Base-by-base conservation (phyloP, 2,329 filamentous ascomycete species). In the Fusarium sp. region DNA sequence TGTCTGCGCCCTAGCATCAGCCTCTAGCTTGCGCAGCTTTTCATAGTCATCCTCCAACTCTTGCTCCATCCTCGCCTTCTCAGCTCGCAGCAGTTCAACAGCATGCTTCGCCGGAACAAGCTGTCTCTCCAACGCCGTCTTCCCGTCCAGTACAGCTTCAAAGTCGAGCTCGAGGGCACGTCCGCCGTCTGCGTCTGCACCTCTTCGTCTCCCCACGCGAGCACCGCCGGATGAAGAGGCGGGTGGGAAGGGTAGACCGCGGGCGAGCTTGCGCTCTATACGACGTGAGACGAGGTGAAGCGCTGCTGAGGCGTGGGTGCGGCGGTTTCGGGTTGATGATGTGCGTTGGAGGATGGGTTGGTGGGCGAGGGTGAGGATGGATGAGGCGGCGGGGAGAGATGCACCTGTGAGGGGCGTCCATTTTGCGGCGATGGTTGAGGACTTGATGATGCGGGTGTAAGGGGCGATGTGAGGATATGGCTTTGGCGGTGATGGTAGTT, bases 201-300 rank as follows among this genome's bases (percentile, higher is more conserved):
- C 60, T 27, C 35, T 59, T 51, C 68, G 58, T 40, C 71, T 57
- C 4, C 58, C 67, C 49, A 22, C 62, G 29, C 65, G 71, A 56
- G 66, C 64, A 6, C 65, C 62, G 8, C 79, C 69, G 4, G 76
- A 70, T 57, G 79, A 75, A 1, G 82, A 79, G 4, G 87, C 85
- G 0, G 89, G 90, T 1, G 92, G 92, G 77, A 94, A 93, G n/a
- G 91, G 91, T 60, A 93, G 84, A 12, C 89, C 89, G 36, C 86
- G 87, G 17, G 84, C 81, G 7, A 94, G 82, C 76, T 91, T 92
- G 56, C 84, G 86, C 38, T 87, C 82, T 36, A 94, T 84, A 60
- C 87, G 87, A 44, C 86, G 85, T 9, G 89, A 83, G 29, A 92
- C 85, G 42, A 85, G 84, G 40, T 86, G 84, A 8, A 94, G 83